Base-by-base conservation (phyloP, 2,329 filamentous ascomycete genomes). In the Alternaria solani region DNA sequence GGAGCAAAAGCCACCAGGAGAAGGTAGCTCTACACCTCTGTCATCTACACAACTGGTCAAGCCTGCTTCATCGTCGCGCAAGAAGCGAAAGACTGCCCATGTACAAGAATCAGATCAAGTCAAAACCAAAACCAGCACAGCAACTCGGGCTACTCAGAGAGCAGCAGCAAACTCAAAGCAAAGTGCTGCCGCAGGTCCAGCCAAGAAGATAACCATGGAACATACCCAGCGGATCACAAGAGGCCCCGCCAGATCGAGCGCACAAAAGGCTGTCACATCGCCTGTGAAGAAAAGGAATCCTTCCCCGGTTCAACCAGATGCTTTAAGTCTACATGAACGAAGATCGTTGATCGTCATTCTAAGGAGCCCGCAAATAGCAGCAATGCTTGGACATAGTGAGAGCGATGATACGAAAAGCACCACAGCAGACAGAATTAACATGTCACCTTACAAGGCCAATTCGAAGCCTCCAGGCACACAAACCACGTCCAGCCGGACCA, bases 11-110 rank as follows among this genome's bases (percentile, higher is more conserved):
- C 14, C n/a, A 16, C 12, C 14, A 11, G 28, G 14, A 20, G 12
- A 7, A 38, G 14, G 7, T 26, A 51, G 7, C 7, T 44, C 30
- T 20, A 41, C 36, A 7, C 42, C 18, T 9, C 32, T 38, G 11
- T 46, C 47, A 18, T 7, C 46, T 20, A 43, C 25, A 25, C 49
- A 90, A 20, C n/a, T 52, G 12, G 26, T 34, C 5, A 46, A 51
- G 16, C 44, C 39, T 16, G 28, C 9, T 9, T 43, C 25, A 8
- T 39, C 39, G 23, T 55, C 43, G 18, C 54, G 44, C 12, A 63
- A 53, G 54, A 63, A 61, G 38, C 20, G 28, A 18, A 60, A 51
- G 23, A 38, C 28, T 41, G 23, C 20, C 23, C 43, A 36, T 23
- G 56, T 32, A 11, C 51, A 43, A 41, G 36, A 26, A 32, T 9